Conservation (phyloP, 2,329 filamentous ascomycete species). For the Keithomyces neogunnii region DNA sequence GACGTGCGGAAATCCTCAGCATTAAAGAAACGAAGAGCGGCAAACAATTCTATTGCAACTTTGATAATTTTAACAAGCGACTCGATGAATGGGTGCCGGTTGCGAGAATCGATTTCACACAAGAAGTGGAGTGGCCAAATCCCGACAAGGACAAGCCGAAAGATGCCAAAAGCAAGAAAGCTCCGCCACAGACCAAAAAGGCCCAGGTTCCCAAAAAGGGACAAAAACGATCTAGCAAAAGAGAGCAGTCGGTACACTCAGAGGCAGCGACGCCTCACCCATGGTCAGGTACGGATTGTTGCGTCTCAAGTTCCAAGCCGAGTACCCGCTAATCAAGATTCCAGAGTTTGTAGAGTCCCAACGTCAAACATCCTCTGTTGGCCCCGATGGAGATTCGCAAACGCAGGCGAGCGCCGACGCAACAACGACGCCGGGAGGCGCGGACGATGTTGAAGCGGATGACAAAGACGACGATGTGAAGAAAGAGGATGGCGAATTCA, state of each 20-base stretch:
- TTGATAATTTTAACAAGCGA: conserved; percentile 94
- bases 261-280: conserved; percentile 47
- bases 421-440: conserved; percentile 34
- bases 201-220: conserved; percentile 48
- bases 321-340: not conserved
- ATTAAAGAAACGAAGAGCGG: conserved; percentile 85
- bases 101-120: conserved; percentile 72
- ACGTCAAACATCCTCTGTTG: conserved; percentile 33
- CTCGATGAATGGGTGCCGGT: conserved; percentile 80
- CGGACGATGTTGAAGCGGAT: conserved; percentile 47
- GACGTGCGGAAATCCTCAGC: conserved; percentile 93
- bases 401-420: conserved; percentile 33
- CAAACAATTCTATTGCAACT: conserved; percentile 91
- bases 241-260: conserved; percentile 45
- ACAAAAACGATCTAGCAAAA: conserved; percentile 45
- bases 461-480: conserved; percentile 37
- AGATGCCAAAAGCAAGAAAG: conserved; percentile 66
- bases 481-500: conserved; percentile 50
- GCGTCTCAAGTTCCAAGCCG: not conserved
- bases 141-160: conserved; percentile 80
- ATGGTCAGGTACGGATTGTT: conserved; percentile 31
- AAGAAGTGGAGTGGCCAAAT: conserved; percentile 93
- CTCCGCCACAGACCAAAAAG: conserved; percentile 49
- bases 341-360: conserved; percentile 41
- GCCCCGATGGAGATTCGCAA: conserved; percentile 36